Percentiles rank a stretch among this genome's conserved stretches.
Evolutionary conservation across 805 yeast genomes (phyloP).

Genomic region (Ascoidea asiatica): DNA sequence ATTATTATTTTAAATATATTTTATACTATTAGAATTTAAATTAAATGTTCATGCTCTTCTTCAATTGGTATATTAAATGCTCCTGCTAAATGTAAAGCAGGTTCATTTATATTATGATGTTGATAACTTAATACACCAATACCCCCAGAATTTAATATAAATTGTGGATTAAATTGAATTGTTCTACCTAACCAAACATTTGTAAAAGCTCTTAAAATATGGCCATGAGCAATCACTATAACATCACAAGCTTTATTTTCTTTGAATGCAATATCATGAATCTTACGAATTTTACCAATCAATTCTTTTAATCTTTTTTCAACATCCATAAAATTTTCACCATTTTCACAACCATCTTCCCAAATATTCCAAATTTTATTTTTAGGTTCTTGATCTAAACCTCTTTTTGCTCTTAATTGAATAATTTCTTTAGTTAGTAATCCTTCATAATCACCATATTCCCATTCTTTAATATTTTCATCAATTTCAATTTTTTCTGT

Average conservation of each 20-base stretch:
- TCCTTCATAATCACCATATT: conserved; percentile 94
- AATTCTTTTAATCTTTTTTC: conserved; percentile 59
- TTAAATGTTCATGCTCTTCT: conserved; percentile 26
- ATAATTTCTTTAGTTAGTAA: conserved; percentile 52
- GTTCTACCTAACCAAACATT: conserved; percentile 69
- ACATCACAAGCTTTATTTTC: conserved; percentile 51
- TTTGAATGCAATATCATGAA: conserved; percentile 43
- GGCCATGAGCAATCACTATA: conserved; percentile 86
- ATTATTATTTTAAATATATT: too few relatives aligned
- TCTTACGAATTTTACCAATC: conserved; percentile 46
- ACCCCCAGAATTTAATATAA: conserved; percentile 89
- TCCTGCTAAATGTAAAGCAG: conserved; percentile 75
- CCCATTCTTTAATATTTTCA: conserved; percentile 85
- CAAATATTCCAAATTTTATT: conserved; percentile 62
- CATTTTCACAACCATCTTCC: conserved; percentile 88
- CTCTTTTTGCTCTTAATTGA: conserved; percentile 42
- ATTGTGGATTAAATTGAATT: conserved; percentile 54
- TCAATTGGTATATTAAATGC: conserved; percentile 66
- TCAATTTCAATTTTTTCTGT: conserved; percentile 33
- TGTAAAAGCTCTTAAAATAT: conserved; percentile 78
- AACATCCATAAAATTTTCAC: conserved; percentile 59
- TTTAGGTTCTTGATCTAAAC: conserved; percentile 29
- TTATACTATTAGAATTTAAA: too few relatives aligned
- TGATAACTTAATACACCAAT: conserved; percentile 86
- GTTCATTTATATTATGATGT: conserved; percentile 74